Base-by-base conservation (phyloP, 345 rosid genomes). In the Syzygium aromaticum region DNA sequence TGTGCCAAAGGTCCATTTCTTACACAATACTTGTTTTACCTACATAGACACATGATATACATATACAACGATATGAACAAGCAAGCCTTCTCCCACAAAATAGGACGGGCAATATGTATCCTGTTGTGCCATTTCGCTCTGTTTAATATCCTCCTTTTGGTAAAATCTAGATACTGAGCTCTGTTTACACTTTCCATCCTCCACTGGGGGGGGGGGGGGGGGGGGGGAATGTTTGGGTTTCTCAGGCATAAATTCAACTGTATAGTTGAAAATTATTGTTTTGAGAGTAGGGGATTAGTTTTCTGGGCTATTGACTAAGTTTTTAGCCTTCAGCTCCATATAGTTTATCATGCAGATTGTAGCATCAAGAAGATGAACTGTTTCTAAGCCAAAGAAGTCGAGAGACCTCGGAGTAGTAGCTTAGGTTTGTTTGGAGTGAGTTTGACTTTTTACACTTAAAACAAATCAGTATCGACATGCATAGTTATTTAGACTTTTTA, bases 391-490 rank as follows among this genome's bases (percentile, higher is more conserved):
- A 2, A 59, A 59, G 61, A 56, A 56, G 6, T 59, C 67, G 6
- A 27, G 67, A 27, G 30, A 59, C 67, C 27, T 2, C 1, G 5
- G 67, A 59, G 17, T 27, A 13, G 67, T 2, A 11, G 67, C 27
- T 59, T 59, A 59, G 16, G 67, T 27, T 27, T 59, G 30, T 59
- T 5, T 59, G 67, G 67, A 59, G 30, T 2, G 6, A 59, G 67
- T 59, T 59, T 59, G 30, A 3, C 3, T 3, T 0, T 59, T 59
- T 7, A 1, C 67, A 59, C 27, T 27, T 1, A 5, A 59, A 59
- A 27, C 0, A 25, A 11, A 27, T 5, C 7, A 11, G 11, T 59
- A 25, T 25, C 11, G 16, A 0, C 15, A 11, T 59, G 16, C 0
- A 0, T 59, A 28, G 28, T 59, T 59, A 5, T 59, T 2, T 27